Base-by-base conservation (phyloP, 2,329 filamentous ascomycete species). In the Fusarium domesticum region DNA sequence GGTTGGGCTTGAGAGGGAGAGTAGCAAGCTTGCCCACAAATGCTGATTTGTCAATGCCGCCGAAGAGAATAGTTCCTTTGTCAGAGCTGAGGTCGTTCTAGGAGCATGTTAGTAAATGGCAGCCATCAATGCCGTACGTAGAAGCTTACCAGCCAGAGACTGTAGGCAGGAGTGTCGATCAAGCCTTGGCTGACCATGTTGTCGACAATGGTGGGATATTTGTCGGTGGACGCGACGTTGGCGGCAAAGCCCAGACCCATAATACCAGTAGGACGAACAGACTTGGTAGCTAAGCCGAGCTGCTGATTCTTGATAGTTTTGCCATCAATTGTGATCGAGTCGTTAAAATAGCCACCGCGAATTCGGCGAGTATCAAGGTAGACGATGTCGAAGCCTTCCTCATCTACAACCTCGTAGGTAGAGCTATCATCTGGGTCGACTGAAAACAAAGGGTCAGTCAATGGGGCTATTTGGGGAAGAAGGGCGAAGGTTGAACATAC, bases 1-100 rank as follows among this genome's bases (percentile, higher is more conserved):
- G 62, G 7, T 56, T 52, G 16, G 54, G 34, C 46, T 82, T 67
- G 48, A 90, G 80, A 5, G 65, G 58, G 17, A 73, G 49, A 32
- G 56, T 61, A 12, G 54, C 51, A 32, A 68, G 57, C 32, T 76
- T 66, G 42, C 84, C 86, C 3, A 72, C 62, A 68, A 83, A 92
- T 64, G 90, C 91, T 48, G 77, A 75, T 0, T 79, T 84, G 64
- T 93, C 87, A 53, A 92, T 81, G 37, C 85, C 88, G 35, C 88
- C 88, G 55, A 93, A 93, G 8, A 92, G 74, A 47, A 92, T 83
- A 53, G 72, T 83, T 39, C 88, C 88, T 3, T 76, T 81, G 44
- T 75, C 79, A 1, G 85, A 63, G 47, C 71, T 68, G 12, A 89
- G 67, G 60, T 89, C 84, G 66, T 91, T 67, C 61, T 64, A 23